Conservation (phyloP, 176 grass and related monocot species). For the Oryza australiensis region DNA sequence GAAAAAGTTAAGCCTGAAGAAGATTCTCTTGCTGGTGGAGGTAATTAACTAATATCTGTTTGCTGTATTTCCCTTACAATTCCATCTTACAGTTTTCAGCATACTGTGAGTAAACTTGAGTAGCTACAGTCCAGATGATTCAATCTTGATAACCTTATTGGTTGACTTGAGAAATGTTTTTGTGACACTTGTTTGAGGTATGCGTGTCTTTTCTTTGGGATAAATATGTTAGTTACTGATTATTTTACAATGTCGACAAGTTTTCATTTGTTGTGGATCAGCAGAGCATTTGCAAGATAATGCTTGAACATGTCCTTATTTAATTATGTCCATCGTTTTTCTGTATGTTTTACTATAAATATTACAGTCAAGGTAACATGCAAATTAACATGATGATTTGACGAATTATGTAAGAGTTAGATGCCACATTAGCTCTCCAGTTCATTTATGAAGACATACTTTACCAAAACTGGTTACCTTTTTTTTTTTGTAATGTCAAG, state of each 20-base stretch:
- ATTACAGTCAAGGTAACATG: neutral
- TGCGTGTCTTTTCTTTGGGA: neutral
- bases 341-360: neutral
- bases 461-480: neutral
- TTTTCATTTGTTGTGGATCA: constrained; percentile 4
- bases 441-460: neutral
- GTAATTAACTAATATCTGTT: constrained; percentile 52
- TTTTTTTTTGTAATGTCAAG: neutral
- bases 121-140: constrained; percentile 3
- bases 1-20: constrained; percentile 75
- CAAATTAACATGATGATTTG: neutral
- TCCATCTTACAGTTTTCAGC: constrained; percentile 25
- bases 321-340: neutral
- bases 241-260: neutral
- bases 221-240: constrained; percentile 10
- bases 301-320: neutral
- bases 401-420: neutral
- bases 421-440: neutral
- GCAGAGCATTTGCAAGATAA: neutral
- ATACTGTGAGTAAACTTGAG: constrained; percentile 8
- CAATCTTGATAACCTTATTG: neutral
- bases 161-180: constrained; percentile 3
- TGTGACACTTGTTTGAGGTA: neutral
- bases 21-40: constrained; percentile 52
- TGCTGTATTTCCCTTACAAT: neutral